These are phyloP conservation scores for Fusarium siculi DNA, from an alignment of 2,329 filamentous ascomycete species.

Conservation along the genomic window DNA sequence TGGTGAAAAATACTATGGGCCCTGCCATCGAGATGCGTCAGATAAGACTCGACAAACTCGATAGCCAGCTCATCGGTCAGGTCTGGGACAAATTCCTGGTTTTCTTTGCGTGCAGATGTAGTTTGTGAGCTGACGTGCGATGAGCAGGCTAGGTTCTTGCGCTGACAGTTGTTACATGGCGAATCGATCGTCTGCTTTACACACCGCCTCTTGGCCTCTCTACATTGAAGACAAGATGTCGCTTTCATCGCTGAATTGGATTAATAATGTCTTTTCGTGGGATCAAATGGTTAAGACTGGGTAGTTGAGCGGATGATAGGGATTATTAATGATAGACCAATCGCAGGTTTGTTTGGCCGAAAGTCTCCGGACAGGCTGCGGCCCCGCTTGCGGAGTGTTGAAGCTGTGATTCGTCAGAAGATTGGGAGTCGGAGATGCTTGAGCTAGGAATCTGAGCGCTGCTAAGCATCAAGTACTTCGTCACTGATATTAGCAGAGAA, in stretches of 20 bases:
- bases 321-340: neutral
- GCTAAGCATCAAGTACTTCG: neutral
- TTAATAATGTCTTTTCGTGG: neutral
- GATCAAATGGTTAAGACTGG: neutral
- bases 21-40: neutral
- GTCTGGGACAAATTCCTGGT: rapidly evolving
- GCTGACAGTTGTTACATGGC: neutral
- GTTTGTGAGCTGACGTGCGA: neutral
- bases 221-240: slow-evolving; percentile 1
- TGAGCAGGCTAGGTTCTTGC: neutral
- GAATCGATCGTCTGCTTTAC: neutral
- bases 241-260: neutral
- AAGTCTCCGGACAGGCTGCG: neutral
- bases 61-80: neutral
- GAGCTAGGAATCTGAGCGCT: rapidly evolving
- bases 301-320: neutral
- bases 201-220: slow-evolving; percentile 3
- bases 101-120: neutral
- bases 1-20: slow-evolving; percentile 6
- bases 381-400: neutral
- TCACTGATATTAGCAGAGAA: rapidly evolving
- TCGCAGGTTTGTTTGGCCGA: neutral
- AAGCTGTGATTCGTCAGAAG: neutral
- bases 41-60: slow-evolving; percentile 1
- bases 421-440: neutral